Percentiles rank a stretch among this genome's conserved stretches.
Evolutionary conservation across 2,329 filamentous ascomycete species (phyloP).

Genomic region (Aspergillus pseudotamarii): DNA sequence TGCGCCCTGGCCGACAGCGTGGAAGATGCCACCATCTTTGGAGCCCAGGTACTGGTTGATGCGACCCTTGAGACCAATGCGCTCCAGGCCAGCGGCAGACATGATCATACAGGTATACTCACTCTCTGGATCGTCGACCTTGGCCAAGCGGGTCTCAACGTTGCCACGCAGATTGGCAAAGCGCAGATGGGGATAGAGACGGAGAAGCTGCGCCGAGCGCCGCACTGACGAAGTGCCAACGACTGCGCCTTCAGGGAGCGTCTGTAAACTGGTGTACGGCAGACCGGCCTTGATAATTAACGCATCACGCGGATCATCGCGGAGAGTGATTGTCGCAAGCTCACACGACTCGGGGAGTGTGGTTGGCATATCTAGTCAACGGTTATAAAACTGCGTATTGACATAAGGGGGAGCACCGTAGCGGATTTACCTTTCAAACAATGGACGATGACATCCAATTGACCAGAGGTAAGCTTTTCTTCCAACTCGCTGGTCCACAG

Average conservation of each 20-base stretch:
- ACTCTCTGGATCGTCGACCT: constrained; percentile 73
- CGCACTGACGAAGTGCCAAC: constrained; percentile 85
- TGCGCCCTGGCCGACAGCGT: constrained; percentile 88
- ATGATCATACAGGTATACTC: constrained; percentile 78
- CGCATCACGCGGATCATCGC: constrained; percentile 72
- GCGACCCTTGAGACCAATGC: constrained; percentile 68
- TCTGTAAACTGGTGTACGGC: constrained; percentile 63
- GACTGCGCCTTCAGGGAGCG: constrained; percentile 75
- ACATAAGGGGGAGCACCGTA: no score
- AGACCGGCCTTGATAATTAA: constrained; percentile 54
- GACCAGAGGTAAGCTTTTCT: constrained; percentile 64
- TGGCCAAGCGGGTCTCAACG: constrained; percentile 75
- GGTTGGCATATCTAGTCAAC: constrained; percentile 75
- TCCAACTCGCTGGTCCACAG: constrained; percentile 86
- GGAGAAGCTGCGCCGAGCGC: constrained; percentile 76
- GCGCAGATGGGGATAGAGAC: constrained; percentile 69
- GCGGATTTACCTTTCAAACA: constrained; percentile 64
- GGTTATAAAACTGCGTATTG: neutral
- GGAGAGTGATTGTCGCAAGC: constrained; percentile 71
- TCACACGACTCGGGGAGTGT: constrained; percentile 70
- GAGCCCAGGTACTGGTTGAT: constrained; percentile 75
- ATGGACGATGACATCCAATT: constrained; percentile 80
- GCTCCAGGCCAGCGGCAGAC: constrained; percentile 78
- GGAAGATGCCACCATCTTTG: constrained; percentile 60
- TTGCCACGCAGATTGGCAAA: constrained; percentile 85